phyloP scores from a whole-genome alignment of 1,139 yeast species.

The Debaryomyces coudertii region DNA sequence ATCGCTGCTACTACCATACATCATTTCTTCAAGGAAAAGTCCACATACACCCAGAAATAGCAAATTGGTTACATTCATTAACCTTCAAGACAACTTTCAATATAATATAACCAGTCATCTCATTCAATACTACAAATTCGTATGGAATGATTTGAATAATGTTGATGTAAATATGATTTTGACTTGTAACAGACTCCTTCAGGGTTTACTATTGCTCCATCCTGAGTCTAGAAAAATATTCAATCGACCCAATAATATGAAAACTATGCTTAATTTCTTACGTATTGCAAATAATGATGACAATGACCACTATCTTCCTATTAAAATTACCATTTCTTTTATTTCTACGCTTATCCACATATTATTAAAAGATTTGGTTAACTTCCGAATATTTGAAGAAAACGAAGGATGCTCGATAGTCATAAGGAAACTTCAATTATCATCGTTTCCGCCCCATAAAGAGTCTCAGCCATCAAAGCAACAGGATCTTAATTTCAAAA shows the following conservation, averaged over 20 bases:
- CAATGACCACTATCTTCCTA: slow-evolving; percentile 10
- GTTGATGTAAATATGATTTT: slow-evolving; percentile 19
- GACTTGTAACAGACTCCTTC: slow-evolving; percentile 50
- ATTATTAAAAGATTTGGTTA: slow-evolving; percentile 58
- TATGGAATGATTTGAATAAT: slow-evolving; percentile 15
- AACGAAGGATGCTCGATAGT: slow-evolving; percentile 60
- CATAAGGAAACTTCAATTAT: slow-evolving; percentile 42
- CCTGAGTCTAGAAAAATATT: slow-evolving; percentile 57
- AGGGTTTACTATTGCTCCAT: slow-evolving; percentile 67
- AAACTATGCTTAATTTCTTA: slow-evolving; percentile 30
- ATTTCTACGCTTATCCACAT: slow-evolving; percentile 64
- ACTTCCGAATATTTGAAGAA: slow-evolving; percentile 62
- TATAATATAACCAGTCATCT: slow-evolving; percentile 50
- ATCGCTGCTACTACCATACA: slow-evolving; percentile 28
- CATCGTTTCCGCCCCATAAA: slow-evolving; percentile 14
- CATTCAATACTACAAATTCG: slow-evolving; percentile 27
- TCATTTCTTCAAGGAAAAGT: slow-evolving; percentile 22
- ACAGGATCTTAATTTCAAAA: slow-evolving; percentile 57
- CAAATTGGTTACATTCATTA: slow-evolving; percentile 41
- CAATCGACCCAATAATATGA: slow-evolving; percentile 35
- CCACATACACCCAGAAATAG: slow-evolving; percentile 13
- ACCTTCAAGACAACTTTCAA: slow-evolving; percentile 55
- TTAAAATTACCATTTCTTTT: slow-evolving; percentile 41
- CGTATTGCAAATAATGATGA: slow-evolving; percentile 17
- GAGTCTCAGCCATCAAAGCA: slow-evolving; percentile 17